These are phyloP conservation scores for Solanum piurae DNA, from an alignment of 257 asterid species.

Conservation along the genomic window DNA sequence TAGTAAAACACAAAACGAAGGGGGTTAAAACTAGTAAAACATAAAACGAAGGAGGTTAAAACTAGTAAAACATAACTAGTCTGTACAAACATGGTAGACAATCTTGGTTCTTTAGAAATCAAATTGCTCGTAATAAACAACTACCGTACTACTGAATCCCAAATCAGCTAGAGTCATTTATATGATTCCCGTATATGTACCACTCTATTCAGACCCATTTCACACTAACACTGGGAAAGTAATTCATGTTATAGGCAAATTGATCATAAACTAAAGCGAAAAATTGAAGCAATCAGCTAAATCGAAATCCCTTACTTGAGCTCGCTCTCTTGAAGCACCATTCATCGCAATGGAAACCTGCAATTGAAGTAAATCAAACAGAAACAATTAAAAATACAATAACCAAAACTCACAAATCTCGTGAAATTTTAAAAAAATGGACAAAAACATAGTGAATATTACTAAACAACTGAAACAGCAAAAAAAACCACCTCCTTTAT, in stretches of 20 bases:
- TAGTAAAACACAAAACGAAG: background rate
- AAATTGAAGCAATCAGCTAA: slow-evolving; percentile 5
- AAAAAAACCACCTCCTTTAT: slow-evolving; percentile 61
- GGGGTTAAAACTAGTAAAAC: background rate
- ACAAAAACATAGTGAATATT: background rate
- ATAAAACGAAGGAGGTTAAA: background rate
- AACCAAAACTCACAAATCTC: background rate
- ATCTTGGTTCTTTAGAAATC: background rate
- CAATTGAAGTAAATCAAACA: slow-evolving; percentile 1
- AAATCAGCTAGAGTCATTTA: background rate
- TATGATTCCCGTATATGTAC: background rate
- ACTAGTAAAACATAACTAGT: background rate
- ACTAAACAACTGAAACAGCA: background rate
- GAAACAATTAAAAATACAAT: background rate
- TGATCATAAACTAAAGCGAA: background rate
- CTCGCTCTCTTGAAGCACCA: slow-evolving; percentile 51
- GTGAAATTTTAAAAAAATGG: background rate
- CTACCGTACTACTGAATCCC: background rate
- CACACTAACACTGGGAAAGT: background rate
- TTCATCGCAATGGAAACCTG: slow-evolving; percentile 73
- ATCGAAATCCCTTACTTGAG: slow-evolving; percentile 40
- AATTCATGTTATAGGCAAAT: background rate
- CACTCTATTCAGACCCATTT: background rate
- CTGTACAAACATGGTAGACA: background rate
- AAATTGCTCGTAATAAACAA: background rate